phyloP scores from a whole-genome alignment of 2,329 filamentous ascomycete genomes.

The Pezicula radicicola region DNA sequence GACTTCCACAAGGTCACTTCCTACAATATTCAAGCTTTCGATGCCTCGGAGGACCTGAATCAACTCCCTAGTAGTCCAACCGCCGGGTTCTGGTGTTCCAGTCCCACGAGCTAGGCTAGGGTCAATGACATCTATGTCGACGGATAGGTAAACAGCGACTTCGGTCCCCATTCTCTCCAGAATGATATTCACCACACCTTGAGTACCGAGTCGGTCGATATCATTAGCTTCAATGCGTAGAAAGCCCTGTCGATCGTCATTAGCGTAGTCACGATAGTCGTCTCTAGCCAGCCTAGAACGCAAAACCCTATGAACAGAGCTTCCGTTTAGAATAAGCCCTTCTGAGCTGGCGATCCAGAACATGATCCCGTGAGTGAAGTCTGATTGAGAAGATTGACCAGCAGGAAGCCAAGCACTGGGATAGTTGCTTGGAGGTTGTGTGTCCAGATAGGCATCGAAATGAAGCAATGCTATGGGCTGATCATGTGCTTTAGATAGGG shows the following conservation, averaged over 20 bases:
- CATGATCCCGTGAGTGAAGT: slow-evolving; percentile 87
- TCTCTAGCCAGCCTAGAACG: slow-evolving; percentile 70
- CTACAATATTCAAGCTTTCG: slow-evolving; percentile 80
- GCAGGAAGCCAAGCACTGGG: slow-evolving; percentile 33
- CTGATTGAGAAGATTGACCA: slow-evolving; percentile 65
- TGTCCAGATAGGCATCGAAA: slow-evolving; percentile 55
- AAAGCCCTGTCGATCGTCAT: slow-evolving; percentile 75
- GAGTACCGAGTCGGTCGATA: slow-evolving; percentile 74
- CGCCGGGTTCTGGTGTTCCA: slow-evolving; percentile 85
- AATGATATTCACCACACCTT: slow-evolving; percentile 69
- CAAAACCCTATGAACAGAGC: slow-evolving; percentile 78
- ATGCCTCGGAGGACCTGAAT: slow-evolving; percentile 80
- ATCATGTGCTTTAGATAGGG: slow-evolving; percentile 59
- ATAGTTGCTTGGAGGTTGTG: not conserved
- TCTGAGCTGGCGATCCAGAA: slow-evolving; percentile 86
- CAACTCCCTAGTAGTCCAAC: slow-evolving; percentile 86
- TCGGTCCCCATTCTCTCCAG: slow-evolving; percentile 69
- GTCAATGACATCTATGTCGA: slow-evolving; percentile 81
- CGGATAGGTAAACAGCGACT: slow-evolving; percentile 75
- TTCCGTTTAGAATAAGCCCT: slow-evolving; percentile 71
- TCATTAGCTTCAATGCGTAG: slow-evolving; percentile 76
- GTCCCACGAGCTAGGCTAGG: slow-evolving; percentile 70
- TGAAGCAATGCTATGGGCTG: slow-evolving; percentile 68
- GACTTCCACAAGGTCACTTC: slow-evolving; percentile 88
- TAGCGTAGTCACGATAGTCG: slow-evolving; percentile 67